These are phyloP conservation scores for Penicillium maclennaniae DNA, from an alignment of 495 filamentous ascomycete genomes.

Conservation along the genomic window DNA sequence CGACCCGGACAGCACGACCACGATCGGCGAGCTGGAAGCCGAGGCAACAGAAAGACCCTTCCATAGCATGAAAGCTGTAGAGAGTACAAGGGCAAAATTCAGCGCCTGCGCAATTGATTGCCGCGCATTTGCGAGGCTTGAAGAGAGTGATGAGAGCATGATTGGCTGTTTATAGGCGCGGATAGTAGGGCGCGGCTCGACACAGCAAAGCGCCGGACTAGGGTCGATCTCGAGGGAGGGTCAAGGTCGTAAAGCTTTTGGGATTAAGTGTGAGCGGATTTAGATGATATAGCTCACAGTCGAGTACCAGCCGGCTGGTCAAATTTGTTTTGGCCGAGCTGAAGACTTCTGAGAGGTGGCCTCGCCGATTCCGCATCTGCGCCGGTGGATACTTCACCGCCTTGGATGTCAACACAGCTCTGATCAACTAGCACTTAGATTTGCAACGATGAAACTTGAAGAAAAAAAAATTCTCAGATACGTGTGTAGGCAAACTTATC, in stretches of 20 bases:
- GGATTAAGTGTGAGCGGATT: background rate
- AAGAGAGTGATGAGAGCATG: constrained; percentile 70
- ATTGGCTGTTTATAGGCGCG: constrained; percentile 21
- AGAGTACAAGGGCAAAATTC: constrained; percentile 92
- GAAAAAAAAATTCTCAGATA: no score
- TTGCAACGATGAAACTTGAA: no score
- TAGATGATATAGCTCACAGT: background rate
- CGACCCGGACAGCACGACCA: constrained; percentile 87
- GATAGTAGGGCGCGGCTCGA: background rate
- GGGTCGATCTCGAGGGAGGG: background rate
- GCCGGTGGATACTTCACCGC: background rate
- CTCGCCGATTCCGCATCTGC: constrained; percentile 16
- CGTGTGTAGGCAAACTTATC: no score
- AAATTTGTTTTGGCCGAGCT: constrained; percentile 21
- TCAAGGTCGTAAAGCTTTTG: background rate
- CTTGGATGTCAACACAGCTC: background rate
- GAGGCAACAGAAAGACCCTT: constrained; percentile 86
- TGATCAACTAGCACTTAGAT: background rate
- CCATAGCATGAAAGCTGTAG: constrained; percentile 98
- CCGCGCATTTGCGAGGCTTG: constrained; percentile 65
- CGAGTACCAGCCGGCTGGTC: constrained; percentile 7
- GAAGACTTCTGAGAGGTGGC: constrained; percentile 32
- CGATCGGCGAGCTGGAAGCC: constrained; percentile 87
- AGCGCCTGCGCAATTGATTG: constrained; percentile 84
- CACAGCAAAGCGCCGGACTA: background rate